Percentiles rank a stretch among this genome's conserved stretches.
Evolutionary conservation across 352 stramenopile species (phyloP).

Genomic region (Aphanomyces euteiches): DNA sequence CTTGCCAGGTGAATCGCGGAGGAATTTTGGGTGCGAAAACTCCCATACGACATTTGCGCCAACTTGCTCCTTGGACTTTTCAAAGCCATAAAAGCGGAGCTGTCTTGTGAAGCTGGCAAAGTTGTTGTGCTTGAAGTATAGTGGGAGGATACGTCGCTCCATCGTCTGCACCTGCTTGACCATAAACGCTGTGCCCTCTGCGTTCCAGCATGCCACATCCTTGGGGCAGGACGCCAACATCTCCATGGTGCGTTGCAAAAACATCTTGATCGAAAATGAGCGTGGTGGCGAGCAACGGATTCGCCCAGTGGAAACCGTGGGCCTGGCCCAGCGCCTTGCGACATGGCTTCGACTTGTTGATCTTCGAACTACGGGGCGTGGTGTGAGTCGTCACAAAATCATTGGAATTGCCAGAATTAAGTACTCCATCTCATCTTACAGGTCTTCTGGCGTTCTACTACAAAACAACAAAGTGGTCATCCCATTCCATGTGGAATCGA

Average conservation of each 20-base stretch:
- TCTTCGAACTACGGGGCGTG: background rate
- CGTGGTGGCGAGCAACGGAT: background rate
- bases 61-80: conserved; percentile 9
- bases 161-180: conserved; percentile 14
- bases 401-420: background rate
- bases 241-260: conserved; percentile 10
- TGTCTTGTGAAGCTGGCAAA: conserved; percentile 42
- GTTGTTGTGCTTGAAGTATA: conserved; percentile 27
- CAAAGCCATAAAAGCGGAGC: conserved; percentile 20
- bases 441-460: no score
- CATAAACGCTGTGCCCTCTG: background rate
- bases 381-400: conserved; percentile 11
- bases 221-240: conserved; percentile 6
- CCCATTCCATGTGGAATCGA: no score
- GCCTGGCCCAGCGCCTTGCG: background rate
- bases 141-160: conserved; percentile 12
- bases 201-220: conserved; percentile 4
- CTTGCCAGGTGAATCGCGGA: conserved; percentile 18
- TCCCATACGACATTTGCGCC: conserved; percentile 7
- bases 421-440: no score
- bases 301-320: background rate
- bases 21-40: conserved; percentile 29
- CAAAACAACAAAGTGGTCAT: no score
- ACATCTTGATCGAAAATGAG: conserved; percentile 6
- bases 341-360: no score